Base-by-base conservation (phyloP, 177 flowering plant species). In the Vitis hybrid region DNA sequence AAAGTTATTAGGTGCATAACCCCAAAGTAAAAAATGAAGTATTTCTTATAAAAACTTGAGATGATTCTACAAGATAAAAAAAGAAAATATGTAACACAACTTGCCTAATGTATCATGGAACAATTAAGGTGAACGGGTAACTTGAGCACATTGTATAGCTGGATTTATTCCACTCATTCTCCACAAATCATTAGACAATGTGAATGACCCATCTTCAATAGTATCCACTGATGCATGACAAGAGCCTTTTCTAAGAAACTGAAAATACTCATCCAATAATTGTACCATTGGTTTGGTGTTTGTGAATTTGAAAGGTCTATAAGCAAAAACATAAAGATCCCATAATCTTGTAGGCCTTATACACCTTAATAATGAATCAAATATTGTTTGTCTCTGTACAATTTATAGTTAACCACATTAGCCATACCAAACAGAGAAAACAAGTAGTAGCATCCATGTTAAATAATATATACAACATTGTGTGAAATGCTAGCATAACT, bases 41-140 rank as follows among this genome's bases (percentile, higher is more conserved):
- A 57, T 30, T 67, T 12, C 56, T 35, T 62, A 55, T 19, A 52
- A 64, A 18, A 46, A 56, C 58, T 1, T 32, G 16, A 60, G 10
- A 14, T 60, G 8, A 40, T 40, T 50, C 21, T 4, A 46, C 3
- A 16, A 11, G n/a, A 48, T 24, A 49, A 52, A 27, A 16, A 54
- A 15, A 1, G 55, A 30, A 40, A 40, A 40, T 40, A 40, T 40
- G 59, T 40, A 55, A 40, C 56, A 10, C 24, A 58, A 69, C 72
- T 68, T 74, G 93, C 99, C 92, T 91, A 62, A 96, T 85, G 71
- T 69, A 65, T 73, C 88, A 83, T 54, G 99, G 99, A 71, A 96
- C 86, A 72, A 96, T 83, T 79, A 96, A 81, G 4, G 97, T 91
- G 79, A 88, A 96, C 30, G 99, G 99, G 81, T 96, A 96, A 30